Base-by-base conservation (phyloP, 2,329 filamentous ascomycete genomes). In the Penicillium concentricum region DNA sequence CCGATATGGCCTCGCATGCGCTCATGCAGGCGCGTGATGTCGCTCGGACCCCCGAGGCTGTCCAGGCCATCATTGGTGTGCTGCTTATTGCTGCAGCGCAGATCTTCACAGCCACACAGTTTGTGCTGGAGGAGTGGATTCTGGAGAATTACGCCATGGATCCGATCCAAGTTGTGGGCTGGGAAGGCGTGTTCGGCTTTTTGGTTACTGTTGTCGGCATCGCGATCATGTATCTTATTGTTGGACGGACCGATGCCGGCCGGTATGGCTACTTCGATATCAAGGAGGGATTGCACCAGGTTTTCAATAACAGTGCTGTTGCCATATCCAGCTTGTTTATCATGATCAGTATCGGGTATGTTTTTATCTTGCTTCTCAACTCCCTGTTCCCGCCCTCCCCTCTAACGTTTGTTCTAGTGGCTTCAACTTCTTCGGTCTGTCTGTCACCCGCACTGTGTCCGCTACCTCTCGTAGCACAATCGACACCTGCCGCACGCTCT, bases 351-450 rank as follows among this genome's bases (percentile, higher is more conserved):
- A 99, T 99, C 67, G 93, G 93, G 89, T 95, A 84, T 72, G 85
- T 80, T 24, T 49, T 39, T 38, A 22, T 18, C 10, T 43, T 41
- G 15, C n/a, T 51, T 8, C 20, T 34, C 9, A 46, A 24, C 1
- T 24, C 16, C 37, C 5, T 37, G 30, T 37, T 42, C 54, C 12
- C 13, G 63, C 59, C 13, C 35, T 16, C 38, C 26, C 38, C 46
- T 47, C 47, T 49, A 28, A 45, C 35, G 6, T 18, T 28, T 28
- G 18, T 28, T 30, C 56, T 61, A 95, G 91, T 61, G 92, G 93
- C 52, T 99, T 97, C 84, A 99, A 99, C 78, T 99, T 96, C 81
- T 99, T 99, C 75, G 94, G 94, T 8, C 84, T 99, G 10, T 94
- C 90, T 0, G 93, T 99, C 9, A 99, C 94, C 0, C 86, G 91